Percentiles rank a stretch among this genome's conserved stretches.
phyloP scores from a whole-genome alignment of 441 rosid species.

The Adansonia gregorii region DNA sequence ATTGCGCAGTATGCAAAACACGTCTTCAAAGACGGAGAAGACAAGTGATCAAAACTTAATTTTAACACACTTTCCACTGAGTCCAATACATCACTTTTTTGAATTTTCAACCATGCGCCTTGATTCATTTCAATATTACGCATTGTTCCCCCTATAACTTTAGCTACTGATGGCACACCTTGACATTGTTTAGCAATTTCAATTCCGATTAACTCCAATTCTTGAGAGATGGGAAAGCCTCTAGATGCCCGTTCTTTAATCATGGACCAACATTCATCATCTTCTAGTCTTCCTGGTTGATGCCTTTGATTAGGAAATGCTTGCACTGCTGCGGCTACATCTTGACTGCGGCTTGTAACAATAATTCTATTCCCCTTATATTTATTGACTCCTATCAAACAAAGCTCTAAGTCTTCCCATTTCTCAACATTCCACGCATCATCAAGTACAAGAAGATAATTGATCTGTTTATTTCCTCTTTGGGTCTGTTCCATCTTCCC shows the following conservation, averaged over 20 bases:
- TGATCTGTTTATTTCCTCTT: background rate
- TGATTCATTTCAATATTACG: background rate
- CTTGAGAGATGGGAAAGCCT: background rate
- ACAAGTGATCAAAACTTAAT: constrained; percentile 12
- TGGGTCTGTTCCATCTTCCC: background rate
- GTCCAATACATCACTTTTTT: background rate
- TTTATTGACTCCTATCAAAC: background rate
- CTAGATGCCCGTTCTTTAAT: background rate
- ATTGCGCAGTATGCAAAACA: constrained; percentile 25
- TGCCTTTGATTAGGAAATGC: background rate
- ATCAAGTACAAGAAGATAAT: too few species aligned
- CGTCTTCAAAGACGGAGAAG: background rate
- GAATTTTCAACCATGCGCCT: background rate
- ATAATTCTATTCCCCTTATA: constrained; percentile 15
- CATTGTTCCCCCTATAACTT: constrained; percentile 30
- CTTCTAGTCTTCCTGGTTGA: background rate
- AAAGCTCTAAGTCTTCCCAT: constrained; percentile 12
- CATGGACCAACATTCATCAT: background rate
- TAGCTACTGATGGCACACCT: constrained; percentile 35
- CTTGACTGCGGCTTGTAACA: constrained; percentile 26
- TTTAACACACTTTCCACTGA: background rate
- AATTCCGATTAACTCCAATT: constrained; percentile 27
- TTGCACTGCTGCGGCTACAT: constrained; percentile 16
- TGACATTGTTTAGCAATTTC: constrained; percentile 29
- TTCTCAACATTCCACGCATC: background rate